phyloP scores from a whole-genome alignment of 768 basidiomycete species.

The Mycena epipterygia region DNA sequence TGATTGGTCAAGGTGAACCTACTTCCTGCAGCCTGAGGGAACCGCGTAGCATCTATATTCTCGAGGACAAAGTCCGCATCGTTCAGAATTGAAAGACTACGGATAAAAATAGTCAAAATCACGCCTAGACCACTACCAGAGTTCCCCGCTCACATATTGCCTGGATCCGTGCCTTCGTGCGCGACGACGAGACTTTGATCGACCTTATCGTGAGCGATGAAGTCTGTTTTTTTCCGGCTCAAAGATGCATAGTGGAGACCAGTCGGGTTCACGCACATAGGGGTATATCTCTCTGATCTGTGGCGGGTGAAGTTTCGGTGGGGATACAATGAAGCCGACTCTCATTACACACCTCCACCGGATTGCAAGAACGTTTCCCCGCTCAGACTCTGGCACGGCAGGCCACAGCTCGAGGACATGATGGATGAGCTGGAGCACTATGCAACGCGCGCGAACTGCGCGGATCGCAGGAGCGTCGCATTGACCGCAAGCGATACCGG shows the following conservation, averaged over 20 bases:
- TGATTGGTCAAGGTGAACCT: not conserved
- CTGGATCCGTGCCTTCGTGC: constrained; percentile 23
- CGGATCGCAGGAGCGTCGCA: constrained; percentile 43
- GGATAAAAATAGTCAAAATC: not conserved
- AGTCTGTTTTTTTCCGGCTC: not conserved
- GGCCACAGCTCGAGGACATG: constrained; percentile 39
- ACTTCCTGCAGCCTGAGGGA: constrained; percentile 14
- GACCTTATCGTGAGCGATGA: constrained; percentile 17
- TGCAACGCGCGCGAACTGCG: constrained; percentile 51
- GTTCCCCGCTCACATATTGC: constrained; percentile 1
- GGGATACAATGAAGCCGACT: not conserved
- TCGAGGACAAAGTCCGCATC: constrained; percentile 18
- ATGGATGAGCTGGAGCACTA: constrained; percentile 53
- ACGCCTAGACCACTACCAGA: too few species aligned
- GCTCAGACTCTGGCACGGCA: constrained; percentile 7
- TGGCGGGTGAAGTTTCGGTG: not conserved
- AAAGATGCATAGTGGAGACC: not conserved
- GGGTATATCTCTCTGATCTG: constrained; percentile 48
- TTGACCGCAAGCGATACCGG: constrained; percentile 21
- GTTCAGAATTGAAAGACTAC: constrained; percentile 13
- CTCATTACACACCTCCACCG: constrained; percentile 49
- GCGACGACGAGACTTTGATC: constrained; percentile 24
- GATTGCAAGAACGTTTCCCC: constrained; percentile 33
- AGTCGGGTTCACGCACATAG: constrained; percentile 38
- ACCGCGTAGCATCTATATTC: constrained; percentile 1